Conservation (phyloP, 768 basidiomycete species). For the Pulveroboletus ravenelii region DNA sequence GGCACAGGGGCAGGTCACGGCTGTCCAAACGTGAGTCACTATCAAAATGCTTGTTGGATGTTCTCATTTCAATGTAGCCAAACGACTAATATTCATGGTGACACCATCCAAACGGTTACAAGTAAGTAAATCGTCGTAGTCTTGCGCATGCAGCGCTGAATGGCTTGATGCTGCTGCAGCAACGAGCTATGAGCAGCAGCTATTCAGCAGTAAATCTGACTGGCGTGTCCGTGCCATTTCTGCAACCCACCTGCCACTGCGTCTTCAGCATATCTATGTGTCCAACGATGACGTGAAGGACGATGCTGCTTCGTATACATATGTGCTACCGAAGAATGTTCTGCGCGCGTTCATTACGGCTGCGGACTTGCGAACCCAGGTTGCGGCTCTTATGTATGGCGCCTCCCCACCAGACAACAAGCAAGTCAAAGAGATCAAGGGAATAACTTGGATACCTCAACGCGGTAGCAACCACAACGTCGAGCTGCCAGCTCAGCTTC, state of each 20-base stretch:
- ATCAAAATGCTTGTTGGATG: neutral
- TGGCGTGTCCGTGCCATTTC: slow-evolving; percentile 99
- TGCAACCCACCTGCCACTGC: slow-evolving; percentile 91
- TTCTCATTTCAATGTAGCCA: slow-evolving; percentile 40
- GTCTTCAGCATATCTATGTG: slow-evolving; percentile 97
- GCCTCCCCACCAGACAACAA: slow-evolving; percentile 92
- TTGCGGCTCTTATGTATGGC: slow-evolving; percentile 92
- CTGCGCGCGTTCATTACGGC: slow-evolving; percentile 90
- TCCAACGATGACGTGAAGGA: slow-evolving; percentile 99
- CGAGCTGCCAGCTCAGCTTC: slow-evolving; percentile 84
- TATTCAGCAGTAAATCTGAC: slow-evolving; percentile 99
- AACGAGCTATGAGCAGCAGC: slow-evolving; percentile 95
- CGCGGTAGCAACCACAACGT: slow-evolving; percentile 93
- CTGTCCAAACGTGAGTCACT: slow-evolving; percentile 73
- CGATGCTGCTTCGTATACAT: slow-evolving; percentile 91
- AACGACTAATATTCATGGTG: slow-evolving; percentile 97
- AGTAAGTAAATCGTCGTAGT: slow-evolving; percentile 45
- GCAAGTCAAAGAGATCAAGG: slow-evolving; percentile 98
- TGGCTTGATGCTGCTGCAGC: slow-evolving; percentile 38
- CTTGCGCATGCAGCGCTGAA: neutral
- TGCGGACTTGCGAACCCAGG: slow-evolving; percentile 92
- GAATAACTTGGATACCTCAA: slow-evolving; percentile 96
- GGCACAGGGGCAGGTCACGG: slow-evolving; percentile 92
- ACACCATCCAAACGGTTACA: slow-evolving; percentile 91
- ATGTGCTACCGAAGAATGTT: slow-evolving; percentile 95